Base-by-base conservation (phyloP, 2,329 filamentous ascomycete species). In the Nemania abortiva region DNA sequence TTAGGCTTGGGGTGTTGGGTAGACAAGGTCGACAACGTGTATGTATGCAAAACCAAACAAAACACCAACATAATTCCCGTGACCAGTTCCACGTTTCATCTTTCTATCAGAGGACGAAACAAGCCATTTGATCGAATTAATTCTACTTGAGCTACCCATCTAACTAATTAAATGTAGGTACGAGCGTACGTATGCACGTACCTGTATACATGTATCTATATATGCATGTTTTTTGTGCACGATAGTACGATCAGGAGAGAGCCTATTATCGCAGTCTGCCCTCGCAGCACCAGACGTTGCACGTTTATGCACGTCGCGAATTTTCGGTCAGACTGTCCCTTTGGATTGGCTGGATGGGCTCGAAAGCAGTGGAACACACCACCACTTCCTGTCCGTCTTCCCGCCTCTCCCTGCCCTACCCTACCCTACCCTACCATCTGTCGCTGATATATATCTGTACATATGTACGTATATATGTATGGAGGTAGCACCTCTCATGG, bases 271-370 rank as follows among this genome's bases (percentile, higher is more conserved):
- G 37, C 37, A 42, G 6, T 42, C 37, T 42, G 3, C 37, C 11
- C 37, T 15, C 37, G 6, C 37, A 42, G 37, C 37, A 42, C 3
- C 37, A 10, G 37, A 42, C 13, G 37, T 42, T 15, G 37, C 13
- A 42, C 37, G 37, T 42, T 34, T 42, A 42, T 42, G 37, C 37
- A 47, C 68, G 56, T 60, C 45, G 60, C 60, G 60, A 37, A 29
- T 61, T 71, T 71, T 71, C 69, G 69, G 69, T 71, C 69, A 65
- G 49, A 47, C 49, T 59, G 27, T 59, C 47, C 55, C 60, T 39
- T 20, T 52, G 63, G 66, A 71, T 71, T 69, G 69, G 69, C 63
- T 56, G 42, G 55, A 31, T 22, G 31, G 53, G 31, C 42, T 50
- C 60, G 42, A 20, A 47, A 47, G 42, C 42, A 22, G 67, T 66